Evolutionary conservation across 805 yeast species (phyloP), one percentile per base, ranked within the genome.

Genomic region (Zygotorulaspora sp.): DNA sequence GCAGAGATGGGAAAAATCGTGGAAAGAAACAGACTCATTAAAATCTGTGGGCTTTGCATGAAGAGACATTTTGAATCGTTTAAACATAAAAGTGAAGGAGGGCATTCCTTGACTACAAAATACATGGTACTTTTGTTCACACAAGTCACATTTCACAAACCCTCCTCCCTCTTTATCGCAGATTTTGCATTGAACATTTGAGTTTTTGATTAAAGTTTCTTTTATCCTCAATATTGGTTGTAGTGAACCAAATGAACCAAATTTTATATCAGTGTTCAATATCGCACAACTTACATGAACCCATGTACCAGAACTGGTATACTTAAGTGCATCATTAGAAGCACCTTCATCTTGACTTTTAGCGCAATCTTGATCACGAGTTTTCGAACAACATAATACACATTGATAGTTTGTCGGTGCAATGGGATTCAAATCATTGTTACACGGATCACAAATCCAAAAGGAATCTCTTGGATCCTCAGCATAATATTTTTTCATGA

Each of bases 361-460:
- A 2, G 72, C 65, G 10, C 67, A 55, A 43, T 70, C 78, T 44
- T 67, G 64, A 47, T 74, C 72, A 13, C 63, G 52, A 32, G 76
- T 83, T 29, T 72, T 67, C 0, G 76, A 70, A 29, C 66, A 58
- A 58, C 96, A 88, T n/a, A 87, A 53, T 11, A 67, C 62, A 57
- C 96, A 87, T 2, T 71, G 60, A 52, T 83, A 80, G 14, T 71
- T 63, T 0, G 80, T 72, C 2, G 78, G 69, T 24, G 68, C 65
- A 2, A 71, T 45, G 0, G 92, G 90, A 43, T 75, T 74, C 35
- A 77, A 56, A 33, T 78, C 82, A 53, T 86, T 85, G 4, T 78
- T 68, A 55, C 96, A 88, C 1, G 78, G 69, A 49, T 86, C 95
- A 62, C 96, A 88, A 17, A 70, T 63, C 96, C 96, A 87, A 39